phyloP scores from a whole-genome alignment of 2,329 filamentous ascomycete genomes.

The Stenocarpella maydis region DNA sequence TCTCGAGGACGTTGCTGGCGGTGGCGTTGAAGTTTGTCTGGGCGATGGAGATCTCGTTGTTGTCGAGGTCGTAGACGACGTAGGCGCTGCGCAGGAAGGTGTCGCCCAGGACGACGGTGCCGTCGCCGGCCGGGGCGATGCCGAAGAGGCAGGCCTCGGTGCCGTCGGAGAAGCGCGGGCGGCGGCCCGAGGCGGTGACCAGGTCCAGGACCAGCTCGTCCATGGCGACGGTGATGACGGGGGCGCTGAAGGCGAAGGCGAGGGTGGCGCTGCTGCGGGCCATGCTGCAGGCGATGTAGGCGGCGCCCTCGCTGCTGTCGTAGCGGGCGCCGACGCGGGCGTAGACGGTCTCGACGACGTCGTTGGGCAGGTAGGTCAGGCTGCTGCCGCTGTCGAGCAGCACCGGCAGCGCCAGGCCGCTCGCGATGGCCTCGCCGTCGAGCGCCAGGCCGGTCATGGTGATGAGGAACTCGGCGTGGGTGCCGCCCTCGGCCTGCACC shows the following conservation, averaged over 20 bases:
- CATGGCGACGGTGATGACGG: slow-evolving; percentile 63
- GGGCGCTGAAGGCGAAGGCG: slow-evolving; percentile 63
- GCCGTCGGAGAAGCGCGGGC: slow-evolving; percentile 62
- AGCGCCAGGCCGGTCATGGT: slow-evolving; percentile 69
- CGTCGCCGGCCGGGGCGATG: slow-evolving; percentile 64
- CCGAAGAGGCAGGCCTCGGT: slow-evolving; percentile 71
- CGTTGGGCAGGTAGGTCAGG: slow-evolving; percentile 71
- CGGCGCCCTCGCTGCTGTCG: slow-evolving; percentile 58
- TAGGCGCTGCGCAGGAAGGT: slow-evolving; percentile 80
- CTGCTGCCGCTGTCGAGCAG: slow-evolving; percentile 77
- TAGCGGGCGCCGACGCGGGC: slow-evolving; percentile 66
- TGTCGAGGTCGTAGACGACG: slow-evolving; percentile 76
- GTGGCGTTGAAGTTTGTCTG: slow-evolving; percentile 70
- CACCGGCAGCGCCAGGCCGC: slow-evolving; percentile 64
- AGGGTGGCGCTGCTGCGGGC: slow-evolving; percentile 52
- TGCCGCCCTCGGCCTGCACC: slow-evolving; percentile 62
- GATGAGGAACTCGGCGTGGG: slow-evolving; percentile 71
- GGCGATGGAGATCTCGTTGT: slow-evolving; percentile 75
- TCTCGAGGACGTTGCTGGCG: slow-evolving; percentile 60
- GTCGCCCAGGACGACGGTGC: slow-evolving; percentile 73
- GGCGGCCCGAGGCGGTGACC: slow-evolving; percentile 54
- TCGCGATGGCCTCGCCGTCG: slow-evolving; percentile 52
- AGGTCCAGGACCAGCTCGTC: slow-evolving; percentile 67
- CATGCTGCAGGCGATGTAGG: slow-evolving; percentile 69
- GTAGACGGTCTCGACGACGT: slow-evolving; percentile 63